These are phyloP conservation scores for Penicillium sp. DNA, from an alignment of 2,329 filamentous ascomycete genomes.

Conservation along the genomic window DNA sequence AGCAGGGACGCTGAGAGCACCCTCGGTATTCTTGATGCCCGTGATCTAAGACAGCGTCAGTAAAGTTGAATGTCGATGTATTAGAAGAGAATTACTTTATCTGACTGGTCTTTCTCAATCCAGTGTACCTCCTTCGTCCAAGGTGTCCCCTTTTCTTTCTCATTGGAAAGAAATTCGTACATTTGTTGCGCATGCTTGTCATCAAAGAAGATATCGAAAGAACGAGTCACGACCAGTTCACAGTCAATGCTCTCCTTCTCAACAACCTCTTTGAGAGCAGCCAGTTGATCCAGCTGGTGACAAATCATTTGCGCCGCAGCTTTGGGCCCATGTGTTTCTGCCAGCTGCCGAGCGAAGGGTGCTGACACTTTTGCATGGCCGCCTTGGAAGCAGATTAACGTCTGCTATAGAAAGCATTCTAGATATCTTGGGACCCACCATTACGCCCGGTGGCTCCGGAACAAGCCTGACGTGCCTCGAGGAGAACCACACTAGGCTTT, in stretches of 20 bases:
- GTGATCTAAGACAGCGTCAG: slow-evolving; percentile 17
- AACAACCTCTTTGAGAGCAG: slow-evolving; percentile 36
- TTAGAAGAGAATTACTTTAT: background rate
- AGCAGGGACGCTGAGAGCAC: slow-evolving; percentile 31
- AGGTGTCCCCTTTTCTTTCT: background rate
- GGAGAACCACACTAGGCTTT: slow-evolving; percentile 25
- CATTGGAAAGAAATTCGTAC: background rate
- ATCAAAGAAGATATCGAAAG: slow-evolving; percentile 39
- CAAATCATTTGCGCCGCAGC: slow-evolving; percentile 35
- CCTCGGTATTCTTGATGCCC: slow-evolving; percentile 33
- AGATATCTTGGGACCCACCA: slow-evolving; percentile 19
- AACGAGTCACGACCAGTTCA: slow-evolving; percentile 38
- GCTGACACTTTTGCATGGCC: background rate
- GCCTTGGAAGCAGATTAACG: background rate
- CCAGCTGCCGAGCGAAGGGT: slow-evolving; percentile 28
- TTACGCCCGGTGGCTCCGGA: slow-evolving; percentile 44
- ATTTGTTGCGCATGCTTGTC: slow-evolving; percentile 15
- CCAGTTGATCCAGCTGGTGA: slow-evolving; percentile 41
- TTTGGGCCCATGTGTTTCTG: slow-evolving; percentile 30
- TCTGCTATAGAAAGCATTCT: background rate
- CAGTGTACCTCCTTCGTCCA: background rate
- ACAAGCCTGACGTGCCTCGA: slow-evolving; percentile 38
- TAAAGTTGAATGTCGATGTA: background rate
- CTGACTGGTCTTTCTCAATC: background rate
- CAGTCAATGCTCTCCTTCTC: slow-evolving; percentile 43